Base-by-base conservation (phyloP, 2,329 filamentous ascomycete genomes). In the Leptoxyphium fumago region DNA sequence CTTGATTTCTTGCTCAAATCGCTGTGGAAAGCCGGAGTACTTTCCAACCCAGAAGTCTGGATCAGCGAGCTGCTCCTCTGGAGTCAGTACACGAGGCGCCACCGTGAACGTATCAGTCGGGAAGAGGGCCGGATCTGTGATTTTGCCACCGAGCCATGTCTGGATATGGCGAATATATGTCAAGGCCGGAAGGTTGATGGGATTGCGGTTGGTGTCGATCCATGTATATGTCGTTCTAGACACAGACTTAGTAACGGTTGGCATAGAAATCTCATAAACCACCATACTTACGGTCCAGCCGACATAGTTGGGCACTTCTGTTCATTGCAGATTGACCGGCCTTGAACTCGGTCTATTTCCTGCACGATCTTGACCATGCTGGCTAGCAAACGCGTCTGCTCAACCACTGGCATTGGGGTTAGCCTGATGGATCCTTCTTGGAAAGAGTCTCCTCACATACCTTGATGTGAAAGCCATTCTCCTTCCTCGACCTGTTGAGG, bases 111-210 rank as follows among this genome's bases (percentile, higher is more conserved):
- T 78, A 55, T 91, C 86, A 38, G 86, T 94, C 5, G 89, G 89
- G 67, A 96, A 95, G 65, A 94, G 85, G 59, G 76, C 75, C 41
- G 78, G 78, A 61, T 96, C 88, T 56, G 91, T 85, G 51, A 94
- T 86, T 68, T 96, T 96, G 66, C 87, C 86, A 28, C 85, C 84
- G 61, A 96, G 94, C 88, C 89, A 96, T 58, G 89, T 85, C 67
- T 95, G 88, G 62, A 96, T 93, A 21, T 94, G 78, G 52, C 85
- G 86, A 67, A 95, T 91, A 67, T 96, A 96, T 63, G 93, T 87
- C 49, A 80, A 80, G 6, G 89, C 89, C 2, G 89, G 87, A 38
- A 96, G 82, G 64, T 94, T 89, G 51, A 94, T 87, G 10, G 89
- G 87, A 59, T 86, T 81, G 54, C 82, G 79, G 56, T 84, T 80